These are phyloP conservation scores for Boletus smithii DNA, from an alignment of 1,284 basidiomycete genomes.

Conservation along the genomic window DNA sequence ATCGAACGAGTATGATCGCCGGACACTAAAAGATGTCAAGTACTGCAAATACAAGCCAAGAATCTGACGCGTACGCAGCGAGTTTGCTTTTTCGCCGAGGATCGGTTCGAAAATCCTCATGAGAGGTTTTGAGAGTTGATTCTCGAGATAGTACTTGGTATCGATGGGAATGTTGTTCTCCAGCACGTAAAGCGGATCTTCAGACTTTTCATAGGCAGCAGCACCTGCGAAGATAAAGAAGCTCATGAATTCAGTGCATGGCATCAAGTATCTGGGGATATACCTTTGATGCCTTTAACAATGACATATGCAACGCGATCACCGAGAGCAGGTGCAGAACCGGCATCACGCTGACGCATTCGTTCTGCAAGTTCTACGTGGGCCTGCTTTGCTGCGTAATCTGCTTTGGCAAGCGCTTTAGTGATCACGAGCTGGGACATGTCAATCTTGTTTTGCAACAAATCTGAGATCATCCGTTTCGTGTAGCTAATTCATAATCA, in stretches of 20 bases:
- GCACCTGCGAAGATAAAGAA: slow-evolving; percentile 54
- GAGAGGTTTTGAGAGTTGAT: slow-evolving; percentile 92
- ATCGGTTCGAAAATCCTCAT: slow-evolving; percentile 98
- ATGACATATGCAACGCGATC: slow-evolving; percentile 98
- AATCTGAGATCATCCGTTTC: slow-evolving; percentile 88
- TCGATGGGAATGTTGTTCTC: slow-evolving; percentile 97
- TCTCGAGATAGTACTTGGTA: slow-evolving; percentile 95
- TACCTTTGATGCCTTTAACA: slow-evolving; percentile 91
- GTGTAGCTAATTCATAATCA: slow-evolving; percentile 61
- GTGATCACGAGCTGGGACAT: slow-evolving; percentile 98
- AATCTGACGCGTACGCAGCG: slow-evolving; percentile 59
- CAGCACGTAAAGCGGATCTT: slow-evolving; percentile 92
- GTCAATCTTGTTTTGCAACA: slow-evolving; percentile 93
- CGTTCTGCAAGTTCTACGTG: slow-evolving; percentile 92
- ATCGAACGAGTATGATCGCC: slow-evolving; percentile 93
- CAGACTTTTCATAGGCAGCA: slow-evolving; percentile 96
- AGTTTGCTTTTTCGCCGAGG: slow-evolving; percentile 83
- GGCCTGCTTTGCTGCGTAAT: slow-evolving; percentile 89
- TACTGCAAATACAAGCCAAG: slow-evolving; percentile 4
- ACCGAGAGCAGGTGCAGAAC: slow-evolving; percentile 88
- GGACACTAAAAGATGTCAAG: slow-evolving; percentile 56
- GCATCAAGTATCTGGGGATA: slow-evolving; percentile 1
- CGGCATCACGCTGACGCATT: slow-evolving; percentile 93
- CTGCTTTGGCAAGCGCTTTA: slow-evolving; percentile 88
- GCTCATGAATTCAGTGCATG: neutral